Evolutionary conservation across 73 alveolate genomes (phyloP).

Genomic region (Urostyla sp.): DNA sequence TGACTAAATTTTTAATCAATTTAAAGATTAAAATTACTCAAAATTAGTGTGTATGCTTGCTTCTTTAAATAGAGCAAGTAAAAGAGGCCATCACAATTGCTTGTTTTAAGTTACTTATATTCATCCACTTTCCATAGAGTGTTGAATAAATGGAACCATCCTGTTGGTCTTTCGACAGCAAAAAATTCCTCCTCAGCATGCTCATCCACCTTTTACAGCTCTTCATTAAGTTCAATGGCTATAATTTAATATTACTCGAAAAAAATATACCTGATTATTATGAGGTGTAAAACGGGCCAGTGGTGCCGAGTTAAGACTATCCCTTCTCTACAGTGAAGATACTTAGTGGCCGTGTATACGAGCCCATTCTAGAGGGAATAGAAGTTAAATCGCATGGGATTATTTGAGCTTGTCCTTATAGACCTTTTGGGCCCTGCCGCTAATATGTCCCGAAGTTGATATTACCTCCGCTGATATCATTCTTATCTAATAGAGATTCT

Average conservation of each 20-base stretch:
- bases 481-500: slow-evolving; percentile 23
- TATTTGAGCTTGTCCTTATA: not conserved
- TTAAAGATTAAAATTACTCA: not conserved
- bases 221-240: slow-evolving; percentile 13
- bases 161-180: slow-evolving; percentile 29
- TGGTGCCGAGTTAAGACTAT: slow-evolving; percentile 3
- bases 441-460: not conserved
- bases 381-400: slow-evolving; percentile 7
- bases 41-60: not conserved
- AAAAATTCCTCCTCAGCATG: not conserved
- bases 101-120: slow-evolving; percentile 1
- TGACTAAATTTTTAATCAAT: not conserved
- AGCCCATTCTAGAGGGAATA: slow-evolving; percentile 19
- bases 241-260: not conserved
- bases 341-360: slow-evolving; percentile 7
- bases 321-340: slow-evolving; percentile 9
- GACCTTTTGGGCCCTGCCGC: not conserved
- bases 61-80: slow-evolving; percentile 19
- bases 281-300: not conserved
- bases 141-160: slow-evolving; percentile 36
- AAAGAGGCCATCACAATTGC: slow-evolving; percentile 31
- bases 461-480: too few relatives aligned
- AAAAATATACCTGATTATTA: slow-evolving; percentile 9
- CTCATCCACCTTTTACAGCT: slow-evolving; percentile 3
- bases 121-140: slow-evolving; percentile 43